Percentiles rank a stretch among this genome's conserved stretches.
Evolutionary conservation across 1,284 basidiomycete genomes (phyloP).

Genomic region (Puccinia coronata): DNA sequence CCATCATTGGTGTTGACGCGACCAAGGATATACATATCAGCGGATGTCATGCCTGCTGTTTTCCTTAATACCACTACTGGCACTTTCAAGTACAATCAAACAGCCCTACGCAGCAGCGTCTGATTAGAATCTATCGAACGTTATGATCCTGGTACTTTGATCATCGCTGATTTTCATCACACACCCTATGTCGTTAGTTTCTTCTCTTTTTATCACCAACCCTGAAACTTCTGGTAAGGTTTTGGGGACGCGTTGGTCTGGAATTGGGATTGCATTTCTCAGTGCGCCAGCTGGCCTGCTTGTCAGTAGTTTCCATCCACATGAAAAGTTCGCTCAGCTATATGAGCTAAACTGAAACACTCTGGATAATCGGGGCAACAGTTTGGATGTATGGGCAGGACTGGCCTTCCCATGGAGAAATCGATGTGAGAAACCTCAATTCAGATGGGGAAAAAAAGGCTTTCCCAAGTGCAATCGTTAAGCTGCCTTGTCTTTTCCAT

Average conservation of each 20-base stretch:
- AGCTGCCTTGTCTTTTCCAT: background rate
- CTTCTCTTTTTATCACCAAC: background rate
- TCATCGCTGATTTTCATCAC: slow-evolving; percentile 41
- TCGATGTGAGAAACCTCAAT: slow-evolving; percentile 11
- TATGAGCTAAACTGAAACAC: background rate
- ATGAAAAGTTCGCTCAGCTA: background rate
- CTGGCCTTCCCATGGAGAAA: slow-evolving; percentile 30
- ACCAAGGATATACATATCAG: slow-evolving; percentile 5
- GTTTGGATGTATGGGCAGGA: slow-evolving; percentile 38
- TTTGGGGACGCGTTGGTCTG: background rate
- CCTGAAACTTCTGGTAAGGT: background rate
- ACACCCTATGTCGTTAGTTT: slow-evolving; percentile 15
- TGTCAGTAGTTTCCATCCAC: slow-evolving; percentile 13
- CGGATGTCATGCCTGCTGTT: slow-evolving; percentile 18
- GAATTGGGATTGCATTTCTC: background rate
- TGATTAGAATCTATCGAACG: slow-evolving; percentile 33
- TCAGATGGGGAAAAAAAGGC: too few relatives aligned
- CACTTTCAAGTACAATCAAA: slow-evolving; percentile 16
- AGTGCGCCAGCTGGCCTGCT: slow-evolving; percentile 42
- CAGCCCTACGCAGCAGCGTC: slow-evolving; percentile 24
- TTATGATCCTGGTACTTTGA: slow-evolving; percentile 4
- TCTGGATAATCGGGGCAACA: background rate
- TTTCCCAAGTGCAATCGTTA: background rate
- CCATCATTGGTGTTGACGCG: slow-evolving; percentile 29
- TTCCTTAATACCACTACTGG: slow-evolving; percentile 26